Conservation (phyloP, 768 basidiomycete species). For the Russula compacta region DNA sequence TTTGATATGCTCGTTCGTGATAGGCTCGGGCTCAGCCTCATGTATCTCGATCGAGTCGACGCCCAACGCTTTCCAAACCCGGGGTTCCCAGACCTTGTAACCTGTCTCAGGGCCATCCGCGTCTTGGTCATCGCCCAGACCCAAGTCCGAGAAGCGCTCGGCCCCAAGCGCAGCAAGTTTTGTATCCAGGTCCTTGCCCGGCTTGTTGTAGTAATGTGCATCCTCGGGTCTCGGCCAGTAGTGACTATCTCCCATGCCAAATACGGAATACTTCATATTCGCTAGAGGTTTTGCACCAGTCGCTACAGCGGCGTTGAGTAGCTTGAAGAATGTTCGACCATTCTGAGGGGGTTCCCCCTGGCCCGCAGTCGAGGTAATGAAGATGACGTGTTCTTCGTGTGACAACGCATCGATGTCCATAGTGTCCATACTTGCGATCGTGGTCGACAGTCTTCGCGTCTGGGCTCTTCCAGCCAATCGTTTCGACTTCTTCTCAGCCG, state of each 20-base stretch:
- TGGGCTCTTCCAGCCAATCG: constrained; percentile 74
- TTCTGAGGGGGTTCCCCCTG: constrained; percentile 99
- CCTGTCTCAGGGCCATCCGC: constrained; percentile 94
- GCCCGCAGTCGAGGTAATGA: constrained; percentile 89
- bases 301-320: constrained; percentile 55
- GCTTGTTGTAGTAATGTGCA: constrained; percentile 97
- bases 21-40: constrained; percentile 91
- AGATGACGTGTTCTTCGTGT: constrained; percentile 56
- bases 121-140: constrained; percentile 95
- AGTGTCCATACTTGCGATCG: constrained; percentile 73
- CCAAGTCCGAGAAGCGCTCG: constrained; percentile 61
- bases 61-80: constrained; percentile 88
- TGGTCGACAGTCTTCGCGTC: constrained; percentile 71
- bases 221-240: constrained; percentile 99
- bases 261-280: constrained; percentile 73
- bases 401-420: constrained; percentile 65
- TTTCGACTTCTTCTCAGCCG: constrained; percentile 95
- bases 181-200: constrained; percentile 80
- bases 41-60: constrained; percentile 81
- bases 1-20: constrained; percentile 99
- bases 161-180: constrained; percentile 75
- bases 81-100: constrained; percentile 93
- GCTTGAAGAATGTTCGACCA: constrained; percentile 82
- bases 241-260: constrained; percentile 95
- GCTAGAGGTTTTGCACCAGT: constrained; percentile 50